phyloP scores from a whole-genome alignment of 306 rosid genomes.

The Castanea mollissima region DNA sequence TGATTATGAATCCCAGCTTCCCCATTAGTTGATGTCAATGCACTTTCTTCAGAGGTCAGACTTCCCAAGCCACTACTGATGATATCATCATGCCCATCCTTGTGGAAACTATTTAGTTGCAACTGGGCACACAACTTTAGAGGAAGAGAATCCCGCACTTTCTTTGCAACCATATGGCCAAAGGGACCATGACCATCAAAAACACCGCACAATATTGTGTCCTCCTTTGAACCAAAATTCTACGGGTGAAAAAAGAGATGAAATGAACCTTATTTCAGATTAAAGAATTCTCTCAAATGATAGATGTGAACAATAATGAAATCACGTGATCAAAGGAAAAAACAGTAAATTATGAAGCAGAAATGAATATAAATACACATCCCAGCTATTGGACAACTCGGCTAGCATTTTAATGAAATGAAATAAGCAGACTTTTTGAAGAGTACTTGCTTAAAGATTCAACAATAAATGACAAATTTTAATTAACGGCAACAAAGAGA shows the following conservation, averaged over 20 bases:
- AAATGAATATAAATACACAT: neutral
- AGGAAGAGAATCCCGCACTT: conserved; percentile 79
- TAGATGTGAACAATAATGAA: neutral
- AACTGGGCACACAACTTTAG: conserved; percentile 58
- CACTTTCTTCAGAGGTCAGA: conserved; percentile 30
- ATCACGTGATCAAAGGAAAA: neutral
- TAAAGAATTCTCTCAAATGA: neutral
- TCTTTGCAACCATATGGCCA: conserved; percentile 81
- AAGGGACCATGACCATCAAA: conserved; percentile 96
- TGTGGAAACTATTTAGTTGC: conserved; percentile 33
- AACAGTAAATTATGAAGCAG: neutral
- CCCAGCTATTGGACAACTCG: neutral
- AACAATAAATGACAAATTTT: neutral
- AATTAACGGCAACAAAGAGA: neutral
- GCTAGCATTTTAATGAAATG: neutral
- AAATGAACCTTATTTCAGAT: neutral
- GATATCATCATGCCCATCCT: conserved; percentile 28
- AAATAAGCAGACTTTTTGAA: neutral
- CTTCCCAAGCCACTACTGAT: conserved; percentile 28
- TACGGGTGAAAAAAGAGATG: conserved; percentile 21
- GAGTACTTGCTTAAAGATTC: neutral
- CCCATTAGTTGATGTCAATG: conserved; percentile 33
- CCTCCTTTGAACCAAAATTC: conserved; percentile 55
- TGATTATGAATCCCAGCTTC: conserved; percentile 20
- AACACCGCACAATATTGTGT: conserved; percentile 68